These are phyloP conservation scores for Sistotremastrum suecicum DNA, from an alignment of 768 basidiomycete species.

Conservation along the genomic window DNA sequence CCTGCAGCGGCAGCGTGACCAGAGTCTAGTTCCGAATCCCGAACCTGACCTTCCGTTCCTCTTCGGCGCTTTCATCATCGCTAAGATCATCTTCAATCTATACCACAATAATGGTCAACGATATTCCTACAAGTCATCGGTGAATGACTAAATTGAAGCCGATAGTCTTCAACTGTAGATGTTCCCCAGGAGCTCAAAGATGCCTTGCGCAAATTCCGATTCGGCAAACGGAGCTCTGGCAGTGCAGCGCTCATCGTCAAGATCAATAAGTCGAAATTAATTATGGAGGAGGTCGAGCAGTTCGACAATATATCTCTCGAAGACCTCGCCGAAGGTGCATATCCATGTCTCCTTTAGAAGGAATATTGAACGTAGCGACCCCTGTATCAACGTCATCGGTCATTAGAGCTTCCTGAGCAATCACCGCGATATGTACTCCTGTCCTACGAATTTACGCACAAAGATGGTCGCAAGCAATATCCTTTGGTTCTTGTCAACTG, in stretches of 20 bases:
- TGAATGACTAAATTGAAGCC: too few relatives aligned
- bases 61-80: conserved; percentile 13
- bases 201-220: conserved; percentile 72
- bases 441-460: conserved; percentile 68
- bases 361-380: neutral
- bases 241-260: conserved; percentile 77
- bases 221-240: conserved; percentile 46
- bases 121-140: too few relatives aligned
- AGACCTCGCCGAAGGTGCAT: conserved; percentile 74
- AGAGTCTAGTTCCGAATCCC: too few relatives aligned
- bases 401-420: conserved; percentile 72
- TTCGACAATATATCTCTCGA: conserved; percentile 64
- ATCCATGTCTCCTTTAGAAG: neutral
- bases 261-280: conserved; percentile 71
- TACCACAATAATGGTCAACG: conserved; percentile 3
- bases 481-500: conserved; percentile 84
- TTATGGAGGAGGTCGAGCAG: conserved; percentile 76
- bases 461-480: conserved; percentile 72
- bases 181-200: conserved; percentile 70
- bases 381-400: conserved; percentile 1
- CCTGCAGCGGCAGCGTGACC: too few relatives aligned
- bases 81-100: conserved; percentile 17
- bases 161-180: conserved; percentile 66
- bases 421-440: conserved; percentile 77
- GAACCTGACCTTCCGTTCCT: conserved; percentile 9